Base-by-base conservation (phyloP, 768 basidiomycete genomes). In the Pleurotus platypus region DNA sequence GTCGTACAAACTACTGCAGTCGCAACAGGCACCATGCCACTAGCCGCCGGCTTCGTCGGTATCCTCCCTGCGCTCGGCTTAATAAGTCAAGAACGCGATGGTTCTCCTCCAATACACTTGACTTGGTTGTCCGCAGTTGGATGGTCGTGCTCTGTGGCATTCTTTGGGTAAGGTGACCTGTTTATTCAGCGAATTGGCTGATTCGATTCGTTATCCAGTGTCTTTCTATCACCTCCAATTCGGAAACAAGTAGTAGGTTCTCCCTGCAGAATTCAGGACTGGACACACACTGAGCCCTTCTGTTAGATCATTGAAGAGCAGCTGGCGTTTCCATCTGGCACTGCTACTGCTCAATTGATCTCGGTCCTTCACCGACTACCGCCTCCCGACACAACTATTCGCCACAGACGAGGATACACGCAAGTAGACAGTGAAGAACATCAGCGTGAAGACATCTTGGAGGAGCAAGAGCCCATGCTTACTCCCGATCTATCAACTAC, bases 1-100 rank as follows among this genome's bases (percentile, higher is more conserved):
- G 91, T 98, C 0, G 80, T 97, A 2, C 95, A 98, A 67, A 97
- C 96, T 0, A 95, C 92, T 0, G 94, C 96, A 0, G 94, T 95
- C 2, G 96, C 95, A 1, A 98, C 94, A 1, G 96, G 96, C 13
- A 78, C 78, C 9, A 93, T 93, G 91, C 91, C 91, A 20, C 76
- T 93, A 40, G 89, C 92, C 11, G 92, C 91, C 5, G 79, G 80
- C 0, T 90, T 98, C 63, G 94, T 98, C 11, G 94, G 95, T 3
- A 94, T 98, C 57, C 78, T 98, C 12, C 96, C 96, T 1, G 95
- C 96, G 1, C 76, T 98, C 16, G 82, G 86, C 20, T 71, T 95
- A 50, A 78, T 98, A n/a, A 81, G 84, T 51, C 76, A 83, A 62
- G 78, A 81, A 46, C 75, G 81, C 55, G 96, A 98, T 62, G 93